phyloP scores from a whole-genome alignment of 805 yeast species.

The Barnettozyma salicaria region DNA sequence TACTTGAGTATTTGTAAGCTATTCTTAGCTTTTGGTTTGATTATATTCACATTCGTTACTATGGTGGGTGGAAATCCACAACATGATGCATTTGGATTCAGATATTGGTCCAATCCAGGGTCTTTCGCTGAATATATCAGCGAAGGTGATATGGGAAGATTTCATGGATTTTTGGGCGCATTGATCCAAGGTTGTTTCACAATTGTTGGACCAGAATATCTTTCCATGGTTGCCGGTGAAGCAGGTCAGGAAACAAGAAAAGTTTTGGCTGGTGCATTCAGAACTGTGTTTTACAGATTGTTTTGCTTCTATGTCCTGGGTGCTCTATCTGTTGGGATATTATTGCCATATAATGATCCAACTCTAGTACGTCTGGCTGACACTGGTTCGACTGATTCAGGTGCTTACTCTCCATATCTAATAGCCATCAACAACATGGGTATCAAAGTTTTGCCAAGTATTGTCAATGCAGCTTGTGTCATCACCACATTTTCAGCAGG shows the following conservation, averaged over 20 bases:
- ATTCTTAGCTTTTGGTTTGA: constrained; percentile 59
- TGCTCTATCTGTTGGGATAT: constrained; percentile 57
- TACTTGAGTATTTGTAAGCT: constrained; percentile 67
- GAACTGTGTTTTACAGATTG: constrained; percentile 58
- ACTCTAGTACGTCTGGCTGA: constrained; percentile 39
- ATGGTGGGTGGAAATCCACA: constrained; percentile 84
- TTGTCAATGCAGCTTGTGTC: constrained; percentile 46
- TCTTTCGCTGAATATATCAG: constrained; percentile 51
- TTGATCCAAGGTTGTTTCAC: constrained; percentile 66
- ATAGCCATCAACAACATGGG: constrained; percentile 49
- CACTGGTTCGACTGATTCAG: constrained; percentile 35
- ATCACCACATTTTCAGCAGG: constrained; percentile 53
- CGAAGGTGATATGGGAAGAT: constrained; percentile 56
- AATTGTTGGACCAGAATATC: constrained; percentile 77
- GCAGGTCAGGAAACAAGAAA: constrained; percentile 61
- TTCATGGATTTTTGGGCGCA: constrained; percentile 65
- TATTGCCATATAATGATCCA: constrained; percentile 57
- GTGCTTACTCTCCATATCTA: constrained; percentile 49
- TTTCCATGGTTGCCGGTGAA: constrained; percentile 78
- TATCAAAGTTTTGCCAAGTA: constrained; percentile 42
- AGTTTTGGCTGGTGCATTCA: constrained; percentile 65
- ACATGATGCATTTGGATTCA: constrained; percentile 52
- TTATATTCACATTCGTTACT: constrained; percentile 64
- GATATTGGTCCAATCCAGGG: constrained; percentile 42
- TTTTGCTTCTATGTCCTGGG: constrained; percentile 57